Evolutionary conservation across 2,329 filamentous ascomycete genomes (phyloP).

Genomic region (Pleurostoma richardsiae): DNA sequence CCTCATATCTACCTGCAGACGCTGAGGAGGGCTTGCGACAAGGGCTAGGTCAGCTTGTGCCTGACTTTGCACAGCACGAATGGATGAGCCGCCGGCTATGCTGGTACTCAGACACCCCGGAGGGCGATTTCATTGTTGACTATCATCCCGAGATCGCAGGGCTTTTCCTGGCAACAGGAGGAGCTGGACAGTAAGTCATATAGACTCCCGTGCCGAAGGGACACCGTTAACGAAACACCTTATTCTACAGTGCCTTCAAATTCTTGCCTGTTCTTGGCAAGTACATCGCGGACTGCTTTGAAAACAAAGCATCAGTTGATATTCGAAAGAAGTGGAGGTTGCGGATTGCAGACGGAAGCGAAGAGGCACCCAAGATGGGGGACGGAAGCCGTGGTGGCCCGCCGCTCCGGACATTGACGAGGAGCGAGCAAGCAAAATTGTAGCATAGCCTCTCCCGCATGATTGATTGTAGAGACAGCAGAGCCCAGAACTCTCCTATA

Average conservation of each 20-base stretch:
- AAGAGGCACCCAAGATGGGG: too few species aligned
- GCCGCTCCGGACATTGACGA: too few species aligned
- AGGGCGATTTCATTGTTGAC: neutral
- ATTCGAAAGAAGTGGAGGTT: too few species aligned
- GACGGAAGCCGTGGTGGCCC: too few species aligned
- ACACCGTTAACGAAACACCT: neutral
- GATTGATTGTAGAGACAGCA: too few species aligned
- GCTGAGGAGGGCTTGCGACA: neutral
- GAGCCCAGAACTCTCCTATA: too few species aligned
- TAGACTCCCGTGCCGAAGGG: too few species aligned
- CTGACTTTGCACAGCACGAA: neutral
- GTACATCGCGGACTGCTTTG: neutral
- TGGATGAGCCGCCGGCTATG: neutral
- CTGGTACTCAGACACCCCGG: neutral
- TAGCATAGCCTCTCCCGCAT: too few species aligned
- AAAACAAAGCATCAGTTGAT: neutral
- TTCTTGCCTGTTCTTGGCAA: neutral
- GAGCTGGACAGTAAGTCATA: neutral
- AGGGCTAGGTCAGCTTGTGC: neutral
- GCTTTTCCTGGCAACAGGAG: neutral
- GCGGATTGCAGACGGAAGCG: too few species aligned
- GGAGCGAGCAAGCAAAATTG: too few species aligned
- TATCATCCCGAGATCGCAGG: neutral
- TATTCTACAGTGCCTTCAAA: neutral
- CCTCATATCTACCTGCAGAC: neutral